Base-by-base conservation (phyloP, 257 asterid species). In the Fraxinus cuspidata region DNA sequence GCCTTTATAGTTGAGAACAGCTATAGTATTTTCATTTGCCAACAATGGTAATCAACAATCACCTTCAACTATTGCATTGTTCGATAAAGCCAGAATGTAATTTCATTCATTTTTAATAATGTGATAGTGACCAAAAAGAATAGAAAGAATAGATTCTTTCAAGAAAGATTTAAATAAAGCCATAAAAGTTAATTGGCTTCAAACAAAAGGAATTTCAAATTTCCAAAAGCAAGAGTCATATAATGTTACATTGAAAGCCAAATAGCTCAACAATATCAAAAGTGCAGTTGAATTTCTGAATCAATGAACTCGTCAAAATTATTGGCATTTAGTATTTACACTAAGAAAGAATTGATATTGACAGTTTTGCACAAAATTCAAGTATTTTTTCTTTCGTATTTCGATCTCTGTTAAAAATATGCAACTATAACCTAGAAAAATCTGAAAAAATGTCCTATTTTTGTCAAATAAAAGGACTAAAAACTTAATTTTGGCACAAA, bases 401-500 rank as follows among this genome's bases (percentile, higher is more conserved):
- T 19, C 29, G 9, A 23, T 47, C 77, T 63, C 71, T 29, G 77
- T 79, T 69, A 77, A 72, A 42, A 51, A 73, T 63, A 79, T 80
- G 73, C 44, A 64, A 73, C 38, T 71, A 77, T 66, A 44, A 31
- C 40, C 78, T 37, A 74, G 63, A 60, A 76, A 75, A 71, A 73
- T 70, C 53, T 60, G 38, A 63, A 81, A 77, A 71, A 70, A 76
- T 7, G 81, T 80, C 83, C 85, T 77, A 77, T 63, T 28, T 69
- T 77, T 53, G 82, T 77, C 73, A 72, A 76, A 65, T 67, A 72
- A 27, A 53, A 70, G 79, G 56, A 40, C 71, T 28, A 32, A 76
- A 65, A 79, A 74, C 78, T 71, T 87, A 84, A 78, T 66, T 81
- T 78, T 49, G 79, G 68, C 60, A 76, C 72, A 82, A 77, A 79